These are phyloP conservation scores for Botrytis tulipae DNA, from an alignment of 2,329 filamentous ascomycete species.

Conservation along the genomic window DNA sequence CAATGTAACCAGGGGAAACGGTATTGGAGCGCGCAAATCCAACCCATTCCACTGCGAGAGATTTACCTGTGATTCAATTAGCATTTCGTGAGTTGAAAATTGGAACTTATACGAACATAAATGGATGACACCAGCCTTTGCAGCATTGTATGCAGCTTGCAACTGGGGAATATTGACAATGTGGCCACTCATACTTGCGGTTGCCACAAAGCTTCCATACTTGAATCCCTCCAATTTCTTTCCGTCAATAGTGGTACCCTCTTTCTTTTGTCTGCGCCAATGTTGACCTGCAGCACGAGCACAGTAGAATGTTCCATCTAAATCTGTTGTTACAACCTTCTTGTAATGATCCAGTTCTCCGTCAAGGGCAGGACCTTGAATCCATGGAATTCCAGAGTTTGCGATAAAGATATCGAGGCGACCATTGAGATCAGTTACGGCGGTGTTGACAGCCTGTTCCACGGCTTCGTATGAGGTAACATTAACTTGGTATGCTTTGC, in stretches of 20 bases:
- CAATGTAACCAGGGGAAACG: conserved; percentile 73
- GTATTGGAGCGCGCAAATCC: conserved; percentile 71
- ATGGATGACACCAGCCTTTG: conserved; percentile 64
- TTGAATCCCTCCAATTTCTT: conserved; percentile 59
- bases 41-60: conserved; percentile 73
- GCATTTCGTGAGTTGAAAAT: not conserved
- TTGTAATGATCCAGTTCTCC: conserved; percentile 62
- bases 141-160: conserved; percentile 71
- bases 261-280: conserved; percentile 67
- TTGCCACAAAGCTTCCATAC: conserved; percentile 72
- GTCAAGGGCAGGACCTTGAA: conserved; percentile 64
- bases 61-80: conserved; percentile 52
- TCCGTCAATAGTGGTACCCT: conserved; percentile 62
- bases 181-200: conserved; percentile 74
- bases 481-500: conserved; percentile 62
- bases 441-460: conserved; percentile 45
- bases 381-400: conserved; percentile 76
- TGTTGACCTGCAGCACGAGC: conserved; percentile 67
- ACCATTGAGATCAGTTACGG: conserved; percentile 65
- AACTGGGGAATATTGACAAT: conserved; percentile 76
- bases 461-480: conserved; percentile 49
- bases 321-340: conserved; percentile 67
- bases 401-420: conserved; percentile 77
- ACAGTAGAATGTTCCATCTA: conserved; percentile 77
- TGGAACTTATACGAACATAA: conserved; percentile 46